Evolutionary conservation across 208 protist species (phyloP).

Genomic region (Acanthamoeba triangularis): DNA sequence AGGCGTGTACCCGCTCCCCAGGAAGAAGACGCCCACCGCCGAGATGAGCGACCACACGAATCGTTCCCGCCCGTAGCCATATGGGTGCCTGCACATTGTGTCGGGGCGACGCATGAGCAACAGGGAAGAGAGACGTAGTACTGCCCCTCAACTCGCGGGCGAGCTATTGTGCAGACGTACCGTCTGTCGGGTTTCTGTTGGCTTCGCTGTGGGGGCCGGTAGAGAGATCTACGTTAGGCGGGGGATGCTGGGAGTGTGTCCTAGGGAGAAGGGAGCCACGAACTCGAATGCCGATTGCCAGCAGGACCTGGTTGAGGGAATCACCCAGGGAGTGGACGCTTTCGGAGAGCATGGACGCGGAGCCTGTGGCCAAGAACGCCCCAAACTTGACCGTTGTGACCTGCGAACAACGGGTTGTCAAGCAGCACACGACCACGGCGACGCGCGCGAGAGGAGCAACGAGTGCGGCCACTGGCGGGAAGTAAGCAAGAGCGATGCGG

Average conservation of each 20-base stretch:
- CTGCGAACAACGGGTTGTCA: neutral
- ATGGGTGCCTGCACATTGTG: neutral
- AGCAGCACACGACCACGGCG: neutral
- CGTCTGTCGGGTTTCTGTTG: conserved; percentile 38
- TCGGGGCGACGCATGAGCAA: neutral
- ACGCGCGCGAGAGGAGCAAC: neutral
- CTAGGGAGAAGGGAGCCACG: neutral
- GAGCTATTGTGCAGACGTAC: neutral
- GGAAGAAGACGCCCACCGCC: conserved; percentile 31
- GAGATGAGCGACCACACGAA: conserved; percentile 74
- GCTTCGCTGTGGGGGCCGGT: neutral
- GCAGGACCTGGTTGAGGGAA: conserved; percentile 55
- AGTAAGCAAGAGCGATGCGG: neutral
- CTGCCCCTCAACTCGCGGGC: neutral
- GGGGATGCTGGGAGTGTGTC: too few relatives aligned
- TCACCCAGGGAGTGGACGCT: conserved; percentile 58
- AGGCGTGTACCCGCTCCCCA: conserved; percentile 32
- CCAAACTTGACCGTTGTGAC: conserved; percentile 63
- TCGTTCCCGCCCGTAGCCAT: conserved; percentile 46
- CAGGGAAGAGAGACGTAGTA: neutral
- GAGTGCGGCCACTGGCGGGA: neutral
- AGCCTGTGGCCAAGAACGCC: conserved; percentile 27
- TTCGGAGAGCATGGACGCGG: conserved; percentile 62
- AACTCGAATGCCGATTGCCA: conserved; percentile 42
- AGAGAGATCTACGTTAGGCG: neutral